A percentile compares a stretch with the other conserved stretches of the same genome.
phyloP scores from a whole-genome alignment of 257 asterid species.

The Ajuga chamaepitys region DNA sequence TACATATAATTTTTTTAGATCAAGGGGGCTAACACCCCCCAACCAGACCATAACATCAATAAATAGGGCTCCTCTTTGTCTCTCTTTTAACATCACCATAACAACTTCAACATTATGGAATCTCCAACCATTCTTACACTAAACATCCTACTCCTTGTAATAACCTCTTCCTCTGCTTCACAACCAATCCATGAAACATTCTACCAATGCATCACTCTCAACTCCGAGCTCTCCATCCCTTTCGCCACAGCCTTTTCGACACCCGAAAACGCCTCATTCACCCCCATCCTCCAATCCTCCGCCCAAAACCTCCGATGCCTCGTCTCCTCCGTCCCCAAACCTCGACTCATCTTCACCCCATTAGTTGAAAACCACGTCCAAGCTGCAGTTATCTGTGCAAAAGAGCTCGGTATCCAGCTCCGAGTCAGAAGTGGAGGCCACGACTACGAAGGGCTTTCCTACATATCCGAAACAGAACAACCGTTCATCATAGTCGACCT shows the following conservation, averaged over 20 bases:
- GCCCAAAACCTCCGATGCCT: conserved; percentile 38
- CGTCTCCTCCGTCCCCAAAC: conserved; percentile 26
- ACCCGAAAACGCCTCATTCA: conserved; percentile 28
- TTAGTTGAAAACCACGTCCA: conserved; percentile 32
- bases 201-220: conserved; percentile 23
- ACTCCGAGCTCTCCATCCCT: conserved; percentile 35
- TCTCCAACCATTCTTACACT: conserved; percentile 11
- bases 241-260: conserved; percentile 27
- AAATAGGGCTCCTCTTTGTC: conserved; percentile 9
- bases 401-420: conserved; percentile 12
- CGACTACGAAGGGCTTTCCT: conserved; percentile 33
- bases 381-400: conserved; percentile 30
- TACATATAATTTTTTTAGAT: too few species aligned
- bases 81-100: conserved; percentile 1
- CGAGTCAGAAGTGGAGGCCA: conserved; percentile 39
- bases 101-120: conserved; percentile 14
- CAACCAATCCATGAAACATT: conserved; percentile 24
- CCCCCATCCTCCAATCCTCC: conserved; percentile 25
- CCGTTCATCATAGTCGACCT: conserved; percentile 32
- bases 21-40: too few species aligned
- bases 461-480: conserved; percentile 15
- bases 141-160: neutral
- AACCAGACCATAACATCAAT: conserved; percentile 6
- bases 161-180: conserved; percentile 3
- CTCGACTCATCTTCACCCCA: conserved; percentile 39